These are phyloP conservation scores for Trichoderma hamatum DNA, from an alignment of 2,329 filamentous ascomycete genomes.

Conservation along the genomic window DNA sequence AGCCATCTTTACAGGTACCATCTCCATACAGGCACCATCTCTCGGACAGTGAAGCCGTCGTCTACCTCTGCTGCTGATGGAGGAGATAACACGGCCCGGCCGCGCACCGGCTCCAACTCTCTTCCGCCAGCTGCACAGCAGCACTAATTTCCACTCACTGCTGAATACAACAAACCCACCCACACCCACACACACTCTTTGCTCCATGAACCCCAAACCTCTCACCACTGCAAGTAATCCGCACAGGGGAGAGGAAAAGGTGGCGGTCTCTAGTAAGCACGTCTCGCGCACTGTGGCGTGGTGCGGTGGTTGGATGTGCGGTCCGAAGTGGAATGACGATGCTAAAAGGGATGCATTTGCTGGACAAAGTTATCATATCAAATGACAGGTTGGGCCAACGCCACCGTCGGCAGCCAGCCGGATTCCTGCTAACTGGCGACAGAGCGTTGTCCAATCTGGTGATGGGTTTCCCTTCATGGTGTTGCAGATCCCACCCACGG, in stretches of 20 bases:
- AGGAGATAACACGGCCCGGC: slow-evolving; percentile 11
- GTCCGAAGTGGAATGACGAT: slow-evolving; percentile 18
- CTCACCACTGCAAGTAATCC: slow-evolving; percentile 10
- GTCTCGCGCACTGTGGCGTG: slow-evolving; percentile 20
- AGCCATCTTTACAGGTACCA: slow-evolving; percentile 6
- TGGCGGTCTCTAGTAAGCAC: slow-evolving; percentile 22
- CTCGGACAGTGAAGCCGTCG: not conserved
- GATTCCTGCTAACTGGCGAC: slow-evolving; percentile 13
- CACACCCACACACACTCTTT: not conserved
- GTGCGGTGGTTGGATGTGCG: slow-evolving; percentile 6
- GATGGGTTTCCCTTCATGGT: not conserved
- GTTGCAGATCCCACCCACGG: slow-evolving; percentile 16
- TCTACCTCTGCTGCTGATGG: not conserved
- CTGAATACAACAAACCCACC: not conserved
- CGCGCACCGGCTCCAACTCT: slow-evolving; percentile 18
- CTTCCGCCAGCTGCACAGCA: not conserved
- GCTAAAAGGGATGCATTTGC: slow-evolving; percentile 12
- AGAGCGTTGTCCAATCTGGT: slow-evolving; percentile 3
- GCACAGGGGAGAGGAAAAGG: not conserved
- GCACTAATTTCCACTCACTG: not conserved
- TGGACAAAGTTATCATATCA: not conserved
- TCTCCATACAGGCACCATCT: slow-evolving; percentile 1
- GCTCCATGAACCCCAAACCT: slow-evolving; percentile 5
- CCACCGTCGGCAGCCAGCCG: slow-evolving; percentile 27
- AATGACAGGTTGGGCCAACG: slow-evolving; percentile 26